Conservation (phyloP, 2,329 filamentous ascomycete genomes). For the Rhynchosporium agropyri region DNA sequence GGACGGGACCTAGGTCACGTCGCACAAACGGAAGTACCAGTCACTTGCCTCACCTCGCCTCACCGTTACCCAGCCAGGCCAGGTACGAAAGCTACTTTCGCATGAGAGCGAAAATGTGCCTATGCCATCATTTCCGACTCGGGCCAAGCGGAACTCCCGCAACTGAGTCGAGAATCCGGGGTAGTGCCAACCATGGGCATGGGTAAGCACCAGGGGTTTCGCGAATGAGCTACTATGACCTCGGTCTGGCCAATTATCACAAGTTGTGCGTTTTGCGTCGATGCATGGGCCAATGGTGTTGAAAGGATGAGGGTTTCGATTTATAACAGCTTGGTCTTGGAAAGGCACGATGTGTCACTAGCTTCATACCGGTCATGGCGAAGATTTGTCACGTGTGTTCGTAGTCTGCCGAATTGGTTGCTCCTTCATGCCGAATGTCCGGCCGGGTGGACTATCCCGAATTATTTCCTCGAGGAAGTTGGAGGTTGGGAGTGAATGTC, state of each 20-base stretch:
- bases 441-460: conserved; percentile 6
- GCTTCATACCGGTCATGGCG: neutral
- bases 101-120: neutral
- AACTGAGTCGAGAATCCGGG: conserved; percentile 17
- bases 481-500: no score
- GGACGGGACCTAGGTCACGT: conserved; percentile 29
- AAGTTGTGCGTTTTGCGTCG: neutral
- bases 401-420: neutral
- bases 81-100: neutral
- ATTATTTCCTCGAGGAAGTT: neutral
- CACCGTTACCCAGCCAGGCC: no score
- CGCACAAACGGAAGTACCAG: conserved; percentile 8
- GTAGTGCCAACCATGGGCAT: conserved; percentile 8
- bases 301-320: conserved; percentile 5
- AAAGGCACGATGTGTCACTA: conserved; percentile 11
- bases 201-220: neutral
- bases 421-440: conserved; percentile 7
- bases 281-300: conserved; percentile 4
- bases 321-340: conserved; percentile 6
- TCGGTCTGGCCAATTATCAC: neutral
- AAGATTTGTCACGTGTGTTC: no score
- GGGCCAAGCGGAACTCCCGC: conserved; percentile 10
- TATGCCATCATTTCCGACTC: conserved; percentile 7
- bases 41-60: neutral
- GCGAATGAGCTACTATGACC: neutral